These are phyloP conservation scores for Leucaena leucocephala DNA, from an alignment of 306 rosid genomes.

Conservation along the genomic window DNA sequence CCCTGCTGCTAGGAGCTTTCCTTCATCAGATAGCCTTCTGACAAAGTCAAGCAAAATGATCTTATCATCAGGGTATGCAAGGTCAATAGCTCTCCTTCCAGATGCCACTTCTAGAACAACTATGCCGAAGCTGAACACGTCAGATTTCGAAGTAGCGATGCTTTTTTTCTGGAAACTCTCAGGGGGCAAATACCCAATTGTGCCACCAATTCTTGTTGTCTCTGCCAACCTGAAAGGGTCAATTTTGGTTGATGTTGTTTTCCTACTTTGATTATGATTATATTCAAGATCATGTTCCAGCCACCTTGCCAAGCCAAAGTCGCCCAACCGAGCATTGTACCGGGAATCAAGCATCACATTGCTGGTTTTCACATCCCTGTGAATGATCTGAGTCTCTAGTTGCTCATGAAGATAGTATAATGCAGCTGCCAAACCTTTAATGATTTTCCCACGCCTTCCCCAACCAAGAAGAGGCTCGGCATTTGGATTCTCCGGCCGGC, in stretches of 20 bases:
- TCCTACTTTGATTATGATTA: constrained; percentile 37
- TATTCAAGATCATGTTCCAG: constrained; percentile 84
- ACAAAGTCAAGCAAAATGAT: constrained; percentile 88
- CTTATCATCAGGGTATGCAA: constrained; percentile 70
- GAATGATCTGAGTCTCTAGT: constrained; percentile 87
- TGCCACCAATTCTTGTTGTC: constrained; percentile 86
- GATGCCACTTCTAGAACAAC: constrained; percentile 86
- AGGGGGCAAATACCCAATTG: constrained; percentile 92
- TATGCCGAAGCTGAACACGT: constrained; percentile 92
- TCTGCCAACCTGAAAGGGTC: constrained; percentile 74
- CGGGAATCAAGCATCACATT: constrained; percentile 90
- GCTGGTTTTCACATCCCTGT: constrained; percentile 88
- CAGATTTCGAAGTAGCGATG: constrained; percentile 79
- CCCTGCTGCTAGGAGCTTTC: constrained; percentile 56
- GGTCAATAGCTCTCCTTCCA: constrained; percentile 86
- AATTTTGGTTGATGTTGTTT: constrained; percentile 43
- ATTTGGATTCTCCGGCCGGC: constrained; percentile 46
- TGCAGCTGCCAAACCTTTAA: constrained; percentile 79
- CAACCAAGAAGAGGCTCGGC: constrained; percentile 48
- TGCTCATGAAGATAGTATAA: constrained; percentile 86
- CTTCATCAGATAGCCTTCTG: constrained; percentile 74
- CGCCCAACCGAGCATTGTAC: constrained; percentile 89
- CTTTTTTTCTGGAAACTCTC: constrained; percentile 78
- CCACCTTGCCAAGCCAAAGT: constrained; percentile 96
- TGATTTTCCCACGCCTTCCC: constrained; percentile 64